phyloP scores from a whole-genome alignment of 2,329 filamentous ascomycete species.

The Aspergillus costaricaensis region DNA sequence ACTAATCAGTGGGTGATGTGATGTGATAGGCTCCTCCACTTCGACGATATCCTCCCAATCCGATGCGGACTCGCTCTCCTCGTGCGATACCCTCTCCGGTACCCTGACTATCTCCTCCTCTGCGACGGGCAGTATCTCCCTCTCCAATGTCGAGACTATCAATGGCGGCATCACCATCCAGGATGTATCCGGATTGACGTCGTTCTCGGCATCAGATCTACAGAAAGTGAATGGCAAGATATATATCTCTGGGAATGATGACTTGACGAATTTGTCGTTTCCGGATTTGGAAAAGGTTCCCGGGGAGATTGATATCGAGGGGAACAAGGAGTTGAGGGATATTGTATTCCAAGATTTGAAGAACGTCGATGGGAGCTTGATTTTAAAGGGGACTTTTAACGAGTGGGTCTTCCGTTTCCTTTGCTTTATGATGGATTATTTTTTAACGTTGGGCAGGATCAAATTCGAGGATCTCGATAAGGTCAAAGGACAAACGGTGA shows the following conservation, averaged over 20 bases:
- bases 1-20: background rate
- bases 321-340: slow-evolving; percentile 24
- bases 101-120: slow-evolving; percentile 1
- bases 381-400: slow-evolving; percentile 26
- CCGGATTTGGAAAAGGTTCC: slow-evolving; percentile 19
- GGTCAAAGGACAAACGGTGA: slow-evolving; percentile 25
- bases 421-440: background rate
- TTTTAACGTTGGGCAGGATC: slow-evolving; percentile 19
- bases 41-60: background rate
- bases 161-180: slow-evolving; percentile 3
- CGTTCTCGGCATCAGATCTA: background rate
- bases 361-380: slow-evolving; percentile 25
- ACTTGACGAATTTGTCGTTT: slow-evolving; percentile 10
- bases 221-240: background rate
- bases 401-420: slow-evolving; percentile 16
- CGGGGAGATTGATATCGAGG: slow-evolving; percentile 23
- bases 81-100: slow-evolving; percentile 1
- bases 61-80: slow-evolving; percentile 1
- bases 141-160: background rate
- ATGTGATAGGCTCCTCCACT: background rate
- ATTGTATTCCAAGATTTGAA: slow-evolving; percentile 26
- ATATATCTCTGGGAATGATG: background rate
- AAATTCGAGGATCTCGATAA: slow-evolving; percentile 27
- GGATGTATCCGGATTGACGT: background rate
- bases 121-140: background rate